phyloP scores from a whole-genome alignment of 441 rosid genomes.

The Monsonia emarginata region DNA sequence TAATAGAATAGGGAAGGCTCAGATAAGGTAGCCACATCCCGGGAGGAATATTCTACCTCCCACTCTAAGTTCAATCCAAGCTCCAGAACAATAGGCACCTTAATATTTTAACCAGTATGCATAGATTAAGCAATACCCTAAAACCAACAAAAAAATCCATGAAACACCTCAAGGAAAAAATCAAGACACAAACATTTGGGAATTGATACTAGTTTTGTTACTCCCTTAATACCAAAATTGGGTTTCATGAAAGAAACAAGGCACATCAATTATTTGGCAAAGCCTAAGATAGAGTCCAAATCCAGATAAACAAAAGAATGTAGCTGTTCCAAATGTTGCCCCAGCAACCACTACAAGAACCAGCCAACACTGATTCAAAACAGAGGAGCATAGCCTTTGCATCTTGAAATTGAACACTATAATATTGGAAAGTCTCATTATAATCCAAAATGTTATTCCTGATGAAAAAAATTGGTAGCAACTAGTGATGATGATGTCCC shows the following conservation, averaged over 20 bases:
- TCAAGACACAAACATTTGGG: no score
- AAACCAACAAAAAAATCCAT: no score
- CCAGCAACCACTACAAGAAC: neutral
- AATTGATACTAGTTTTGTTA: no score
- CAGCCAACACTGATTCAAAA: neutral
- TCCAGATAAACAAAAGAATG: neutral
- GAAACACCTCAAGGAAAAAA: no score
- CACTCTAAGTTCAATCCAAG: no score
- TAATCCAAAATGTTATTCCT: neutral
- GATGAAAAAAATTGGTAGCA: neutral
- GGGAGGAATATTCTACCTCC: no score
- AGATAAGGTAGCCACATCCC: no score
- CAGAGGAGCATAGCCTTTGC: neutral
- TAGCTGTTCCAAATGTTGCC: neutral
- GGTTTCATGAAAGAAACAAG: neutral
- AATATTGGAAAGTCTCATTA: neutral
- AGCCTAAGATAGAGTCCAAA: neutral
- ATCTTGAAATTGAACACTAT: neutral
- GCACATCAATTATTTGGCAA: neutral
- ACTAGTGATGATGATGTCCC: neutral
- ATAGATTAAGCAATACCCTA: no score
- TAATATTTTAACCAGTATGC: no score
- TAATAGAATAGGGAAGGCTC: no score
- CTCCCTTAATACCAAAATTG: neutral
- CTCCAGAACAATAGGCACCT: no score